phyloP scores from a whole-genome alignment of 768 basidiomycete genomes.

The Lactarius deliciosus region DNA sequence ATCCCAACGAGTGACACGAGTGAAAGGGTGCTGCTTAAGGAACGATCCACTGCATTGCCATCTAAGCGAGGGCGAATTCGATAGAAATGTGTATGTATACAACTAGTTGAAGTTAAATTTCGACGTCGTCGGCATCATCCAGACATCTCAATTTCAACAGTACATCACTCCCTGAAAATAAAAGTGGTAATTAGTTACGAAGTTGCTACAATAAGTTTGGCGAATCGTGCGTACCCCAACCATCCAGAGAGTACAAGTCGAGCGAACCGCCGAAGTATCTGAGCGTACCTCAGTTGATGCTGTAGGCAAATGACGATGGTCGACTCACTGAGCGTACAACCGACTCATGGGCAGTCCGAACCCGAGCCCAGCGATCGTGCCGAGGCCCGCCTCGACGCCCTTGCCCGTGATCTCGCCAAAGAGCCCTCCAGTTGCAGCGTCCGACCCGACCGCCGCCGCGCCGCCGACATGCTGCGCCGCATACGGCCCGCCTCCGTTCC shows the following conservation, averaged over 20 bases:
- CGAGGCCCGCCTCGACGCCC: constrained; percentile 75
- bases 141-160: constrained; percentile 55
- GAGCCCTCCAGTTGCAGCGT: constrained; percentile 43
- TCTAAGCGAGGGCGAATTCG: not conserved
- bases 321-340: constrained; percentile 59
- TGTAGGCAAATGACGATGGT: not conserved
- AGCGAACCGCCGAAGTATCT: constrained; percentile 87
- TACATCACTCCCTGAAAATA: constrained; percentile 47
- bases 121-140: constrained; percentile 52
- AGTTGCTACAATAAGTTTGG: not conserved
- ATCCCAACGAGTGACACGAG: not conserved
- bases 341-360: constrained; percentile 85
- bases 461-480: constrained; percentile 79
- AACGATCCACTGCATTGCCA: too few relatives aligned
- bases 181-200: constrained; percentile 15
- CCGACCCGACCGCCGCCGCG: constrained; percentile 55
- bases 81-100: not conserved
- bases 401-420: constrained; percentile 79
- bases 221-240: constrained; percentile 60
- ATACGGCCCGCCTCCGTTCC: constrained; percentile 62
- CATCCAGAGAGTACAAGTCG: constrained; percentile 77
- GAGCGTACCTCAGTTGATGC: constrained; percentile 27
- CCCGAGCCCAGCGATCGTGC: constrained; percentile 88
- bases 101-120: constrained; percentile 38
- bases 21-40: not conserved